phyloP scores from a whole-genome alignment of 257 asterid species.

The Solanum pennellii region DNA sequence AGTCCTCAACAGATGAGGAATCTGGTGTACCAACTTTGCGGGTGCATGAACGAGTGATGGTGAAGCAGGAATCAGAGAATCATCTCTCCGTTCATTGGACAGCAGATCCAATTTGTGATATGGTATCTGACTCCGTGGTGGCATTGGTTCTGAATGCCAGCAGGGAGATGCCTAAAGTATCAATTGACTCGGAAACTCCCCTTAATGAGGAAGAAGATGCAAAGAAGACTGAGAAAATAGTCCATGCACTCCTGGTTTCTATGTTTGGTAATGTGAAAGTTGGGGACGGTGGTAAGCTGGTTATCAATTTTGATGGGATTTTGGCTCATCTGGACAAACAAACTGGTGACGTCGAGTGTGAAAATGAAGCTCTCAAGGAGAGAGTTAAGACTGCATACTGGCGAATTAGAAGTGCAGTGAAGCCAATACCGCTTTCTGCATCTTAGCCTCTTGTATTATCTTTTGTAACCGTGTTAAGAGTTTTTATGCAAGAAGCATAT shows the following conservation, averaged over 20 bases:
- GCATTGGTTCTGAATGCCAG: slow-evolving; percentile 78
- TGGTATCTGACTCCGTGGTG: slow-evolving; percentile 90
- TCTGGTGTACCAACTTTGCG: slow-evolving; percentile 54
- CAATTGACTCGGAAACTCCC: slow-evolving; percentile 43
- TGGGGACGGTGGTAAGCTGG: slow-evolving; percentile 54
- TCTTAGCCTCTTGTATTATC: slow-evolving; percentile 1
- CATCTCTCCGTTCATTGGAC: slow-evolving; percentile 85
- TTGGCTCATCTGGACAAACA: slow-evolving; percentile 63
- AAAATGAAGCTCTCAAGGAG: slow-evolving; percentile 71
- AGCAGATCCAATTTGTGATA: slow-evolving; percentile 94
- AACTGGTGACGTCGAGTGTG: slow-evolving; percentile 75
- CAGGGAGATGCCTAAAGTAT: slow-evolving; percentile 58
- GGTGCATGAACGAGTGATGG: slow-evolving; percentile 69
- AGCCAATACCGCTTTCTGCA: slow-evolving; percentile 69
- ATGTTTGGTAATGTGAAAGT: slow-evolving; percentile 77
- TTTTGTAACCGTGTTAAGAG: neutral
- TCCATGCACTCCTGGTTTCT: slow-evolving; percentile 76
- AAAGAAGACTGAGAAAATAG: slow-evolving; percentile 63
- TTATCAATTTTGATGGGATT: slow-evolving; percentile 64
- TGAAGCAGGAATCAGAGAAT: slow-evolving; percentile 80
- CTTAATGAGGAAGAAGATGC: slow-evolving; percentile 37
- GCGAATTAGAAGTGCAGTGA: slow-evolving; percentile 60
- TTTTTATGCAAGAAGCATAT: neutral
- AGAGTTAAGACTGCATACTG: slow-evolving; percentile 65
- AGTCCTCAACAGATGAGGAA: slow-evolving; percentile 64